Evolutionary conservation across 2,329 filamentous ascomycete genomes (phyloP), one percentile per base, ranked within the genome.

Genomic region (Cadophora luteo-olivacea): DNA sequence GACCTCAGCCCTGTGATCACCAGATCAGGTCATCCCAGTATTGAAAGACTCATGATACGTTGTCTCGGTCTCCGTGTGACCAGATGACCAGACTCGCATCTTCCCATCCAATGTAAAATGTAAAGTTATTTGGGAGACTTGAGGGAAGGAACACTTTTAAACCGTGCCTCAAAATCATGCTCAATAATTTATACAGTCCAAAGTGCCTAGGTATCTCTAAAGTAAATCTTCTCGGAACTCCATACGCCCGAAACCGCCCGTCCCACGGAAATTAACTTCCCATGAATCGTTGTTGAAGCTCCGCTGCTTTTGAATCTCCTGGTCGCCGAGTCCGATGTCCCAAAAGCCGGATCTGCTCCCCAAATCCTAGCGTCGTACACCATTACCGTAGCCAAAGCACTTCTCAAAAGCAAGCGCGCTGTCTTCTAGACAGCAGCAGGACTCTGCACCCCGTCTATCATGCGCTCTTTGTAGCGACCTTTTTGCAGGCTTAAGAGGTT

Each of bases 191-290:
- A 60, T 60, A 60, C 57, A 60, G 11, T 41, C 25, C 22, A 41
- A 60, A 60, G 22, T 25, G n/a, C 33, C 33, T 25, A 45, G 57
- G 57, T 60, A 25, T 60, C 57, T 60, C 57, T 60, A 36, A 41
- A 60, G 33, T 38, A 24, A 58, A 7, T 32, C 33, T 9, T 41
- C 22, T 58, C 55, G 32, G 22, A 58, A 58, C 57, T 32, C 57
- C 36, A 25, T 25, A 60, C 57, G 57, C 57, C 57, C 12, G 36
- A 41, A 45, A 24, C 11, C 36, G 29, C 33, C 33, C n/a, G 1
- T 24, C 22, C 36, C 16, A 41, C 19, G 52, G 45, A 49, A 49
- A 55, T 4, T 6, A 41, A 58, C 9, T 25, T 19, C 55, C 32
- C 32, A 9, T 3, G n/a, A 58, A 14, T 58, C 32, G 38, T 22